A percentile compares a stretch with the other conserved stretches of the same genome.
These are phyloP conservation scores for Draba incana DNA, from an alignment of 345 rosid genomes.

Conservation along the genomic window DNA sequence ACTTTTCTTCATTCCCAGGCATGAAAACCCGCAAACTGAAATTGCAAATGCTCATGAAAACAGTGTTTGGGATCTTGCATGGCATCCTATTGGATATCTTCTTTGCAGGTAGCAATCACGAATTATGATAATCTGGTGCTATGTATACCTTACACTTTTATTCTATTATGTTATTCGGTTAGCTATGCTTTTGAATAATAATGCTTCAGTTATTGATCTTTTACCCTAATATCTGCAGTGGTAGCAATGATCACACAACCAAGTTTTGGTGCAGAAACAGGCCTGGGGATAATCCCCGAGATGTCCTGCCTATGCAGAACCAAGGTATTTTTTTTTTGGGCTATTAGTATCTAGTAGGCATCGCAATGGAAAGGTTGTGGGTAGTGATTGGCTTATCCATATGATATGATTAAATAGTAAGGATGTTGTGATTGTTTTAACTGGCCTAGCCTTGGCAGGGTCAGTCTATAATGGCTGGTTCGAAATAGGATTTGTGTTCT, in stretches of 20 bases:
- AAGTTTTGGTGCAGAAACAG: conserved; percentile 99
- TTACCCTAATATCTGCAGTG: conserved; percentile 63
- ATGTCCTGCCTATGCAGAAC: conserved; percentile 72
- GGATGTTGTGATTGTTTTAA: conserved; percentile 26
- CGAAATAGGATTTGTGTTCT: not conserved
- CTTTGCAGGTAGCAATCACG: conserved; percentile 77
- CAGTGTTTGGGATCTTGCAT: conserved; percentile 95
- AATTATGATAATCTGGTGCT: conserved; percentile 15
- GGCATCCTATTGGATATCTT: conserved; percentile 99
- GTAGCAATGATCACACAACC: conserved; percentile 94
- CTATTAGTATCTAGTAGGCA: conserved; percentile 14
- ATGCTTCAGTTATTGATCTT: conserved; percentile 31
- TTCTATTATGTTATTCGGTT: not conserved
- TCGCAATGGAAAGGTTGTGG: conserved; percentile 3
- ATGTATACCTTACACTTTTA: not conserved
- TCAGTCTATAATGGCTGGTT: conserved; percentile 12
- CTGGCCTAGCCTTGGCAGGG: conserved; percentile 3
- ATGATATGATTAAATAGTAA: not conserved
- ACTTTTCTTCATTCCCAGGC: conserved; percentile 55
- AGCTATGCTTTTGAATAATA: conserved; percentile 11
- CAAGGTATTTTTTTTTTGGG: conserved; percentile 53
- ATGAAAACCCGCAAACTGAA: conserved; percentile 94
- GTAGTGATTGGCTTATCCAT: conserved; percentile 11
- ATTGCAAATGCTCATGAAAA: conserved; percentile 83
- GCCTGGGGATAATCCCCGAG: conserved; percentile 91